Evolutionary conservation across 2,329 filamentous ascomycete species (phyloP), one percentile per base, ranked within the genome.

Genomic region (Dactylonectria estremocensis): DNA sequence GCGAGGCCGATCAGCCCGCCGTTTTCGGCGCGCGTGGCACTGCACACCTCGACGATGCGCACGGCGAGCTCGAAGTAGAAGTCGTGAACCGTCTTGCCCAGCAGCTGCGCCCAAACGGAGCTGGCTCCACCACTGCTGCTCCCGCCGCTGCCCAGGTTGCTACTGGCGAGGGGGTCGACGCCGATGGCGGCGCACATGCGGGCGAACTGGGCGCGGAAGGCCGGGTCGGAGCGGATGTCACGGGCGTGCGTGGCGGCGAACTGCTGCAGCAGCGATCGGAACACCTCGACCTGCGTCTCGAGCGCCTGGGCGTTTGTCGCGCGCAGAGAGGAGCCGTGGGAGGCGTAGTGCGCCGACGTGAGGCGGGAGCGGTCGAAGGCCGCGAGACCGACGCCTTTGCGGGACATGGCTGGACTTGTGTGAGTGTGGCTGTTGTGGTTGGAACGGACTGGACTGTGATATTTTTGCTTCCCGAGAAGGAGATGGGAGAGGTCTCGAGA

Each of bases 31-130:
- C 96, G 87, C 50, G 95, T 98, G 59, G 92, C 90, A 6, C 94
- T 88, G 79, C 96, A 99, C 8, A 98, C 90, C 81, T 98, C 95
- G 6, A 99, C 96, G 1, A 98, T 93, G 56, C 94, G 89, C n/a
- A 98, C 95, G 1, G 95, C 96, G 52, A 99, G 90, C 84, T 97
- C 95, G 81, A 98, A 98, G 83, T 98, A 99, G 79, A 99, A 99
- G 81, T 99, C 96, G 79, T 98, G 97, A 74, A 99, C 95, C 75
- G 91, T 95, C 67, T 93, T 90, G 33, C 96, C 96, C 20, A 98
- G 87, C 69, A 98, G 89, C 84, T 98, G 95, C 9, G 94, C 93
- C 95, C 96, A 98, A 66, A 98, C 91, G 66, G 92, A 96, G 18
- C 89, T 89, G 1, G 83, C 85, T 6, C 84, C 85, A 40, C 80